Evolutionary conservation across 495 filamentous ascomycete genomes (phyloP), one percentile per base, ranked within the genome.

Genomic region (Penicillium flavigenum): DNA sequence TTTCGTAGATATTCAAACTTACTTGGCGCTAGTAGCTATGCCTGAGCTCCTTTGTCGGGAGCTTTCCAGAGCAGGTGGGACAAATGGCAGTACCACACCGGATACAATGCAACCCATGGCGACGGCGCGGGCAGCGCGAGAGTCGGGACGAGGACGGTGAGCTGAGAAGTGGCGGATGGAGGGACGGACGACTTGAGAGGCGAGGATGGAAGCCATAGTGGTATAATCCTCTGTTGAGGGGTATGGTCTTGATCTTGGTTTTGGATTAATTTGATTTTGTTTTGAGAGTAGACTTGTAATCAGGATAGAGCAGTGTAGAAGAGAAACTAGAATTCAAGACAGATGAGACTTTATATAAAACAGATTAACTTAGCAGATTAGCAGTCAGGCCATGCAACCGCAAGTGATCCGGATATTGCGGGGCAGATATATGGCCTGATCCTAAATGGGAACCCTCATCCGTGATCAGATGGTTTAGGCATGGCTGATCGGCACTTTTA

Each of bases 81-180:
- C 67, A 54, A 78, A 79, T 3, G 77, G 76, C 11, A 79, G 63
- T 4, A 78, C 72, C 9, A 78, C 76, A 2, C 71, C 76, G 0
- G 74, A 72, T 41, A 73, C 61, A 9, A 79, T 61, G 57, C 72
- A 78, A 24, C 73, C 73, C 52, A 65, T 68, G 57, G 73, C 65
- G 34, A 78, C 60, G 32, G 75, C 72, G 48, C 74, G 74, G 22
- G 69, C 64, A 34, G 68, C 67, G 24, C 74, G 76, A 52, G 67
- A 71, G 46, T 71, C 67, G 16, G 70, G 72, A 5, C 61, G 71
- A 17, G 76, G 68, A 48, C 75, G 74, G 49, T 72, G 73, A 11
- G 73, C 74, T 11, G 76, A 78, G 59, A 79, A 79, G 56, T 74
- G 73, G 17, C 76, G 76, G 56, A 77, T 70, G 24, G 68, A 66